Evolutionary conservation across 2,329 filamentous ascomycete species (phyloP), one percentile per base, ranked within the genome.

Genomic region (Arthroderma sp.): DNA sequence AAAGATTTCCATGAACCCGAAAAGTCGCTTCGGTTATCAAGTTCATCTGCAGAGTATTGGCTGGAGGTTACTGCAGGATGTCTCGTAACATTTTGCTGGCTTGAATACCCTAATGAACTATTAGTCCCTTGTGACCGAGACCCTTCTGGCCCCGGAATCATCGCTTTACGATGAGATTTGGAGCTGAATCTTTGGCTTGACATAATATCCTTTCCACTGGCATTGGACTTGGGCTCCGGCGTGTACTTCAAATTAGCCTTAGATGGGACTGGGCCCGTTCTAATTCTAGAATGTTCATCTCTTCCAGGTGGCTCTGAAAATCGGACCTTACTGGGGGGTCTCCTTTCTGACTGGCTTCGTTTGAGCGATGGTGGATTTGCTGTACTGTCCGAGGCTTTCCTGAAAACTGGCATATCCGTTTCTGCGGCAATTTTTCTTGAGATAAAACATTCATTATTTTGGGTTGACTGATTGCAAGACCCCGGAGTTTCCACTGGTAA

Each of bases 401-500:
- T 54, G 25, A n/a, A 17, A 51, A 33, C 11, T 31, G 44, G 44
- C 44, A 51, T 51, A 33, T 51, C 28, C 44, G 13, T 33, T 51
- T 28, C 23, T 17, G 44, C 23, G 44, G 44, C 44, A 17, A 19
- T 51, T 13, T 51, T 51, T 33, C n/a, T 51, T 31, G 44, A 33
- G 23, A 51, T 51, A 28, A 51, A 28, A 51, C 15, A 17, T 51
- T 51, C 44, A 51, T 51, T 25, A 31, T 51, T 11, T 17, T 54
- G 52, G 52, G 52, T 23, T 41, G 52, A 23, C 44, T 51, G 44
- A 11, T 53, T 33, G 25, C 38, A 56, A n/a, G 47, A 35, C 37
- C 58, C 56, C 51, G 38, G 56, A 15, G 61, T 57, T 53, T 70
- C 62, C 56, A 63, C 63, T 54, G 70, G 64, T 56, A 74, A 58